phyloP scores from a whole-genome alignment of 2,329 filamentous ascomycete species.

The Leptosphaerulina australis region DNA sequence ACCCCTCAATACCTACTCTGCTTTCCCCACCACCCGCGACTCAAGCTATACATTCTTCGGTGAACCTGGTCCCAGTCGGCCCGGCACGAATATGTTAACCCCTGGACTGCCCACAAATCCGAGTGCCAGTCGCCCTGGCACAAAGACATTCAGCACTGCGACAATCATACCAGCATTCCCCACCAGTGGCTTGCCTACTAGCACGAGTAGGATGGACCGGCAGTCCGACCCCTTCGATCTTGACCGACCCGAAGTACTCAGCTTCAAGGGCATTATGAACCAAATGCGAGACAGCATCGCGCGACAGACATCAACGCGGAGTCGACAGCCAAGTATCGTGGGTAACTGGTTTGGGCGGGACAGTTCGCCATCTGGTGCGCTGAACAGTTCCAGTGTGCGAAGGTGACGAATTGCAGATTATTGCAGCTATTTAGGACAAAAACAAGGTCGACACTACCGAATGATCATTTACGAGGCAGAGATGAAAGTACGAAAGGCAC shows the following conservation, averaged over 20 bases:
- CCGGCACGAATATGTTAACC: slow-evolving; percentile 25
- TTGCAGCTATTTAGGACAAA: background rate
- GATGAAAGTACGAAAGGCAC: background rate
- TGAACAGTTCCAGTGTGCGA: slow-evolving; percentile 22
- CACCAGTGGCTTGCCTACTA: slow-evolving; percentile 7
- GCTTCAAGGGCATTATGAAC: slow-evolving; percentile 39
- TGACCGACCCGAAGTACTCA: slow-evolving; percentile 48
- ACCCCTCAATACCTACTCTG: slow-evolving; percentile 15
- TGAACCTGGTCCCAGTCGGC: slow-evolving; percentile 44
- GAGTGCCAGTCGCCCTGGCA: slow-evolving; percentile 25
- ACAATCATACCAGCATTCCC: slow-evolving; percentile 21
- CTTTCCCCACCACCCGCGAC: slow-evolving; percentile 31
- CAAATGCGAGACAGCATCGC: slow-evolving; percentile 40
- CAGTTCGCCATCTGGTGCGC: slow-evolving; percentile 25
- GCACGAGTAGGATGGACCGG: slow-evolving; percentile 34
- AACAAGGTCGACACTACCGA: background rate
- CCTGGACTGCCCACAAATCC: slow-evolving; percentile 9
- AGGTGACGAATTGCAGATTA: slow-evolving; percentile 1
- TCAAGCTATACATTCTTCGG: slow-evolving; percentile 40
- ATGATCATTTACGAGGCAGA: background rate
- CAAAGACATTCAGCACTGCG: slow-evolving; percentile 36
- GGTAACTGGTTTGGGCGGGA: slow-evolving; percentile 36
- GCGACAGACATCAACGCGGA: slow-evolving; percentile 31
- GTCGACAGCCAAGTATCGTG: slow-evolving; percentile 37
- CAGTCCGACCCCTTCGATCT: slow-evolving; percentile 51